Evolutionary conservation across 129 eudicot species (phyloP), one percentile per base, ranked within the genome.

Genomic region (Pulicaria dysenterica): DNA sequence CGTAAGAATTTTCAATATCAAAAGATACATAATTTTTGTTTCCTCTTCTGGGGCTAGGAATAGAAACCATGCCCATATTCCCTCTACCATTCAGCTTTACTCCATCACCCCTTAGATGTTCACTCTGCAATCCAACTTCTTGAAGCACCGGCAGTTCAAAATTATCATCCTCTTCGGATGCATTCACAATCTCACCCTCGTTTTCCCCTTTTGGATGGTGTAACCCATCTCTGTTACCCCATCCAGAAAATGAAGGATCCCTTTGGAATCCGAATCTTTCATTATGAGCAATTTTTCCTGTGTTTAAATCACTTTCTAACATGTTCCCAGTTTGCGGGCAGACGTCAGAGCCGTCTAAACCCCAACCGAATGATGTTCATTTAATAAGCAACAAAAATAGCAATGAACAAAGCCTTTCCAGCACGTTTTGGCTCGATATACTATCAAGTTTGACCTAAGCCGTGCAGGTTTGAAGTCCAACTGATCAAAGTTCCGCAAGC

Each of bases 231-330:
- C 79, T 85, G 12, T 77, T 83, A 77, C 73, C 78, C 93, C 93
- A 87, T 36, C 87, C 89, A 31, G 89, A 87, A 81, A 84, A 87
- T 7, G 87, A 87, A 64, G 83, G 83, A 6, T 87, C 93, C 74
- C 93, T 73, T 19, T 67, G 77, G 47, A 81, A 75, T 24, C 74
- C 72, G 11, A 74, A 24, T 64, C 60, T 48, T 75, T 75, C 77
- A 38, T 16, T 64, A 34, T 62, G 64, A 70, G 17, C 69, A 56
- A 9, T 37, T 39, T 66, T 76, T 11, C 69, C 69, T 8, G 70
- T 67, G 48, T 65, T 68, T 47, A 66, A 47, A 46, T 66, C 83
- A 66, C 79, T 79, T 44, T 79, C 79, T 40, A 73, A 76, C 84
- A 80, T 80, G 60, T 61, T 74, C 60, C 61, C 16, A 42, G 3